phyloP scores from a whole-genome alignment of 495 filamentous ascomycete genomes.

The Staphylotrichum tortipilum region DNA sequence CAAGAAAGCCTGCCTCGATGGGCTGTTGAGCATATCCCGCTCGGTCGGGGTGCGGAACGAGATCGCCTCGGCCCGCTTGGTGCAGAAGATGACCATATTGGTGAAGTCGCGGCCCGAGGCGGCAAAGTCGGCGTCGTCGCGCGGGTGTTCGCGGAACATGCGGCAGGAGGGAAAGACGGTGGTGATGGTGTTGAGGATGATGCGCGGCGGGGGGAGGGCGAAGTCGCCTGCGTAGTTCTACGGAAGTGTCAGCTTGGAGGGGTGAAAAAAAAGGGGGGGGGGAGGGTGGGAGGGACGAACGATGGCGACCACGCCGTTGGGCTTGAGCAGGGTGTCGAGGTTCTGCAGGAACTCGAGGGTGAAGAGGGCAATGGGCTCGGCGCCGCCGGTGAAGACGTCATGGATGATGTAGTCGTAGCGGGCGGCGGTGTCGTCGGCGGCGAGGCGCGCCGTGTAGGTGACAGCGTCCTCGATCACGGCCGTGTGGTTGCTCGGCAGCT shows the following conservation, averaged over 20 bases:
- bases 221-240: constrained; percentile 98
- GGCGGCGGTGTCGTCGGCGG: constrained; percentile 26
- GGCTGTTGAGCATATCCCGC: constrained; percentile 63
- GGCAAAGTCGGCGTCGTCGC: constrained; percentile 31
- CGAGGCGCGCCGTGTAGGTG: constrained; percentile 54
- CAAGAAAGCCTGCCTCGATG: constrained; percentile 58
- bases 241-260: background rate
- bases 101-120: constrained; percentile 59
- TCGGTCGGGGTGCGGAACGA: constrained; percentile 58
- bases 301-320: constrained; percentile 80
- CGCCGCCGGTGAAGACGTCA: constrained; percentile 97
- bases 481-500: constrained; percentile 67
- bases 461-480: constrained; percentile 76
- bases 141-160: constrained; percentile 71
- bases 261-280: background rate
- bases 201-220: constrained; percentile 56
- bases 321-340: constrained; percentile 59
- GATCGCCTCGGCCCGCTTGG: constrained; percentile 40
- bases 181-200: constrained; percentile 64
- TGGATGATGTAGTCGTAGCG: constrained; percentile 89
- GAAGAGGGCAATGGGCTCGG: constrained; percentile 81
- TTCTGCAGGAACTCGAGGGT: constrained; percentile 70
- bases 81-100: constrained; percentile 80
- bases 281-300: constrained; percentile 40
- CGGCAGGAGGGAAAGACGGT: constrained; percentile 70